These are phyloP conservation scores for Cadophora gregata DNA, from an alignment of 2,329 filamentous ascomycete species.

Conservation along the genomic window DNA sequence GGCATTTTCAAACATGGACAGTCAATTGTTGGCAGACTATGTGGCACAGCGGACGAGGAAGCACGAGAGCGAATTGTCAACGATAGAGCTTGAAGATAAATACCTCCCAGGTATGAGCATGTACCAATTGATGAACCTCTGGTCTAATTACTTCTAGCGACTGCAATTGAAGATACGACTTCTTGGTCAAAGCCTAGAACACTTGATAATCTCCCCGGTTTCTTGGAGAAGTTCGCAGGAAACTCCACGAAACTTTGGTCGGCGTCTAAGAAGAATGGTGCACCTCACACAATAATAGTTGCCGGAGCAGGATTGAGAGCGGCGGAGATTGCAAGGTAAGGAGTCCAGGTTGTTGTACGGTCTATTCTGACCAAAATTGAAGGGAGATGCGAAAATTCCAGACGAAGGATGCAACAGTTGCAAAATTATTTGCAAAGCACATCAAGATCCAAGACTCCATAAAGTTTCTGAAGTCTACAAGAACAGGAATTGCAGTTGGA, in stretches of 20 bases:
- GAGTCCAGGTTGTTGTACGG: constrained; percentile 12
- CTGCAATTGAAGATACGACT: constrained; percentile 79
- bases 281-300: constrained; percentile 89
- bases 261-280: constrained; percentile 70
- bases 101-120: constrained; percentile 71
- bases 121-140: neutral
- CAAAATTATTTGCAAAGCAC: constrained; percentile 97
- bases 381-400: constrained; percentile 80
- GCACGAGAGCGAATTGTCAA: constrained; percentile 81
- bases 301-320: constrained; percentile 83
- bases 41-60: constrained; percentile 78
- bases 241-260: constrained; percentile 63
- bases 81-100: constrained; percentile 83
- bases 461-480: constrained; percentile 70
- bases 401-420: constrained; percentile 76
- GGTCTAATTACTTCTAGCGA: constrained; percentile 55
- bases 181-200: constrained; percentile 71
- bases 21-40: constrained; percentile 82
- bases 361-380: constrained; percentile 21
- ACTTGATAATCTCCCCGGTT: constrained; percentile 76
- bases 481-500: constrained; percentile 86
- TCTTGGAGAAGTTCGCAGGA: constrained; percentile 71
- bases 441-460: constrained; percentile 93
- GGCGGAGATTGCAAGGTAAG: constrained; percentile 78
- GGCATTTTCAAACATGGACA: constrained; percentile 82